phyloP scores from a whole-genome alignment of 257 asterid genomes.

The Sherardia arvensis region DNA sequence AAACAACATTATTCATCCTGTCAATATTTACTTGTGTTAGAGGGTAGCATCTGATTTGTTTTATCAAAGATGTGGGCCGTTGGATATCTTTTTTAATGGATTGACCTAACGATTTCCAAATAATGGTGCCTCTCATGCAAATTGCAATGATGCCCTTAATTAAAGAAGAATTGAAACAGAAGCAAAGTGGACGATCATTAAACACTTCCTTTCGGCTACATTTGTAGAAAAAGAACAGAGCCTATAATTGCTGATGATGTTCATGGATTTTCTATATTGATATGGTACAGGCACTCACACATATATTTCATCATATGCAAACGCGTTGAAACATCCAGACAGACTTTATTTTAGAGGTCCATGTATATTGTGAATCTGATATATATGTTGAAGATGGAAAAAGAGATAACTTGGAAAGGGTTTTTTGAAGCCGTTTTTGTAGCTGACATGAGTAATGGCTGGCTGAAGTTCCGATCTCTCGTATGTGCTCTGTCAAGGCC shows the following conservation, averaged over 20 bases:
- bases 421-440: not conserved
- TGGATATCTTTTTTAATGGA: not conserved
- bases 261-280: not conserved
- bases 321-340: not conserved
- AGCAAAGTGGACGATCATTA: slow-evolving; percentile 2
- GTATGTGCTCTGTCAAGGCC: not conserved
- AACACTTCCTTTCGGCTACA: slow-evolving; percentile 9
- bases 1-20: no score
- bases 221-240: slow-evolving; percentile 2
- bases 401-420: not conserved
- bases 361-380: not conserved
- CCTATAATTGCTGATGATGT: not conserved
- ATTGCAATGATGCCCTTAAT: not conserved
- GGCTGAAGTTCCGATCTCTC: not conserved
- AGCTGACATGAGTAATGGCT: slow-evolving; percentile 2
- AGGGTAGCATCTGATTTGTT: no score
- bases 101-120: not conserved
- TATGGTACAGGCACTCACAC: not conserved
- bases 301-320: slow-evolving; percentile 10
- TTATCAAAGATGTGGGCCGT: no score
- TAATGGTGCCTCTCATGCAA: not conserved
- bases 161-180: not conserved
- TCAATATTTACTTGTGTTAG: no score
- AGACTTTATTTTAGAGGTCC: not conserved
- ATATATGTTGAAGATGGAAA: not conserved